phyloP scores from a whole-genome alignment of 1,139 yeast species.

The Torulaspora pretoriensis region DNA sequence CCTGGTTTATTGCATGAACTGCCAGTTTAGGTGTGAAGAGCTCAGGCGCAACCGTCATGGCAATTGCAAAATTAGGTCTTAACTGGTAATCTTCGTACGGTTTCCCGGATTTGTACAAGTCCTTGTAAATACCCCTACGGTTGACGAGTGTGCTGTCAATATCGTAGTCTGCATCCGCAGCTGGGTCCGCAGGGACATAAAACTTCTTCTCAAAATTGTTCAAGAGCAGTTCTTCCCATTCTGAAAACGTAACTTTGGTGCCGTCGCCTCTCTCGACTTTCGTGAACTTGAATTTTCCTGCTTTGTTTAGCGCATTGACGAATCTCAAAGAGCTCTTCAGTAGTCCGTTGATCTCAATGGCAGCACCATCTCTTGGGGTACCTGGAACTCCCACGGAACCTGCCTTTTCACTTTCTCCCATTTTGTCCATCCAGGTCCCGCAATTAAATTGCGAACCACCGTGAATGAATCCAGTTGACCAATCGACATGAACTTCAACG shows the following conservation, averaged over 20 bases:
- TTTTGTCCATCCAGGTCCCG: slow-evolving; percentile 99
- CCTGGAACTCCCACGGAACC: slow-evolving; percentile 89
- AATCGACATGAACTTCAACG: slow-evolving; percentile 74
- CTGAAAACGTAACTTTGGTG: slow-evolving; percentile 44
- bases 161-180: slow-evolving; percentile 53
- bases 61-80: slow-evolving; percentile 88
- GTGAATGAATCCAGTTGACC: slow-evolving; percentile 81
- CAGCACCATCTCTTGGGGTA: slow-evolving; percentile 97
- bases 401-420: slow-evolving; percentile 91
- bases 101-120: slow-evolving; percentile 72
- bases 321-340: slow-evolving; percentile 80
- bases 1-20: slow-evolving; percentile 55
- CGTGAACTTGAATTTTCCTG: slow-evolving; percentile 54
- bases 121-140: slow-evolving; percentile 92
- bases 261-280: slow-evolving; percentile 60
- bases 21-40: slow-evolving; percentile 65
- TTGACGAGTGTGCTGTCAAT: slow-evolving; percentile 65
- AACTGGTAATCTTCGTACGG: slow-evolving; percentile 91
- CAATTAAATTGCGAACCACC: slow-evolving; percentile 94
- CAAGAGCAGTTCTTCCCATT: slow-evolving; percentile 71
- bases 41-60: slow-evolving; percentile 92
- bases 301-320: slow-evolving; percentile 54
- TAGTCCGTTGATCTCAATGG: slow-evolving; percentile 85
- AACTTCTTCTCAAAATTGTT: slow-evolving; percentile 73
- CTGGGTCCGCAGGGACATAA: slow-evolving; percentile 63